Conservation (phyloP, 2,329 filamentous ascomycete species). For the Pseudogymnoascus sp. region DNA sequence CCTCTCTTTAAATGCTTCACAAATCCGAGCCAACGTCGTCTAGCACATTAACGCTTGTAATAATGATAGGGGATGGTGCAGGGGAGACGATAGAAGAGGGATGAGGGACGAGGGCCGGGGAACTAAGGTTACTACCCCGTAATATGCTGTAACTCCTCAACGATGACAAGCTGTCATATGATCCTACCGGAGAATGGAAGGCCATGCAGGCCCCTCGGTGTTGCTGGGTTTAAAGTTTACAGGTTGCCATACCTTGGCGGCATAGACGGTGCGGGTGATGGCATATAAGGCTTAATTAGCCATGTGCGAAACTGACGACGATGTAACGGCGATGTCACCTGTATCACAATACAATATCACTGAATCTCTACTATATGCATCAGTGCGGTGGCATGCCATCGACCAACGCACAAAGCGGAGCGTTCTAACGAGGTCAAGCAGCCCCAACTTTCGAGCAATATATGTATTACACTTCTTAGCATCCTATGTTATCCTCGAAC, state of each 20-base stretch:
- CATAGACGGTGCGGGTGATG: not conserved
- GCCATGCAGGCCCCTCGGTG: not conserved
- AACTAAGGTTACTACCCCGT: not conserved
- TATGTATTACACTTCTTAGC: slow-evolving; percentile 1
- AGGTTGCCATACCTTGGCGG: not conserved
- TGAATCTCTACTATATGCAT: not conserved
- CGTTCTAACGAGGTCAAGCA: not conserved
- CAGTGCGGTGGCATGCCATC: not conserved
- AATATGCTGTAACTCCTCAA: not conserved
- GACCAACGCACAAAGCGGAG: not conserved
- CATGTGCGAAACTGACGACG: not conserved
- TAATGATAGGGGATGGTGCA: not conserved
- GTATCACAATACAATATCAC: not conserved
- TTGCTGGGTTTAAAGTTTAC: not conserved
- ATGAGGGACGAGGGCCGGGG: not conserved
- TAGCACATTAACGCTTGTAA: not conserved
- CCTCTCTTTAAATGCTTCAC: not conserved
- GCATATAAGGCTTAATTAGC: not conserved
- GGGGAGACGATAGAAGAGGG: not conserved
- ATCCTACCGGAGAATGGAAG: not conserved
- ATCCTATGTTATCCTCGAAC: not conserved
- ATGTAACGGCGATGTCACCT: not conserved
- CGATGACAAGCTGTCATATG: not conserved
- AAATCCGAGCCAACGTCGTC: not conserved
- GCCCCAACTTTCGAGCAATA: not conserved